Percentiles rank a stretch among this genome's conserved stretches.
Evolutionary conservation across 1,139 yeast species (phyloP).

Genomic region (Pichia sp.): DNA sequence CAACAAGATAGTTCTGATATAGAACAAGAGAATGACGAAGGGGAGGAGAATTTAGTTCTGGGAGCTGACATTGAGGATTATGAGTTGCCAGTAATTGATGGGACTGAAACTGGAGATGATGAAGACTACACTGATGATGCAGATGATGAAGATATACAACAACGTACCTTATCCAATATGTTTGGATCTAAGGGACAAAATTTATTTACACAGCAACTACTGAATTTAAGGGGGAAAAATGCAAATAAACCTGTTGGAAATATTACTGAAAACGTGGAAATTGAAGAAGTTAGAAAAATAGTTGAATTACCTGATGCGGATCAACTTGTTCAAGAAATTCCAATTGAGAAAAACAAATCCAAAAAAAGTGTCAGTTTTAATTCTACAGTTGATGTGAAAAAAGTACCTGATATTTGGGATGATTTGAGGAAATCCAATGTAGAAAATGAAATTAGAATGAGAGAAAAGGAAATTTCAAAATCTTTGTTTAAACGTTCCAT

Average conservation of each 20-base stretch:
- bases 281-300: background rate
- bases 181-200: conserved; percentile 26
- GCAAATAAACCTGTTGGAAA: background rate
- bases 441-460: conserved; percentile 12
- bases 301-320: background rate
- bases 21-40: conserved; percentile 33
- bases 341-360: conserved; percentile 13
- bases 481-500: conserved; percentile 6
- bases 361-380: conserved; percentile 51
- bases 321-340: background rate
- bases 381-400: conserved; percentile 46
- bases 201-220: conserved; percentile 24
- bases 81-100: conserved; percentile 18
- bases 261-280: background rate
- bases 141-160: conserved; percentile 26
- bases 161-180: conserved; percentile 12
- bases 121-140: conserved; percentile 25
- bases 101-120: conserved; percentile 25
- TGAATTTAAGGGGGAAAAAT: conserved; percentile 12
- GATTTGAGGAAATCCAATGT: conserved; percentile 32
- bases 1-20: conserved; percentile 36
- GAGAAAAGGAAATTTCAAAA: background rate
- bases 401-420: conserved; percentile 52
- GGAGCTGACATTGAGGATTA: conserved; percentile 7
- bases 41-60: conserved; percentile 27